These are phyloP conservation scores for Mycosarcoma maydis DNA, from an alignment of 1,284 basidiomycete genomes.

Conservation along the genomic window DNA sequence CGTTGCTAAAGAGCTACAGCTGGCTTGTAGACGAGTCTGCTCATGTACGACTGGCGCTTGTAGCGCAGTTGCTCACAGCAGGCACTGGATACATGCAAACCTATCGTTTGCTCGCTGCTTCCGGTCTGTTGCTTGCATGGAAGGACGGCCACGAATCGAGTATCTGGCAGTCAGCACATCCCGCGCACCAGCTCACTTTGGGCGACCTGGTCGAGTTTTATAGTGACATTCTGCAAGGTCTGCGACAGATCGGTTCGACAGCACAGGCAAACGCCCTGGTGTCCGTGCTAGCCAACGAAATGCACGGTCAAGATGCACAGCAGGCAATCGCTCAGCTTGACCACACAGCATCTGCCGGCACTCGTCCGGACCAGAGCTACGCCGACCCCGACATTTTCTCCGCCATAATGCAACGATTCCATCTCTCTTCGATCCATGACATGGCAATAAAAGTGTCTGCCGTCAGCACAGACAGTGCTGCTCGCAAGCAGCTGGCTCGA, in stretches of 20 bases:
- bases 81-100: not conserved
- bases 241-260: conserved; percentile 2
- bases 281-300: not conserved
- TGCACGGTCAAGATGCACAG: conserved; percentile 13
- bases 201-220: conserved; percentile 7
- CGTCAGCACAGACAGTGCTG: not conserved
- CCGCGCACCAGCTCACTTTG: not conserved
- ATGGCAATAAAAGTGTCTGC: conserved; percentile 6
- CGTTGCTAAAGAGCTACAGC: conserved; percentile 4
- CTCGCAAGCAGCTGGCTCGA: conserved; percentile 4
- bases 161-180: conserved; percentile 5
- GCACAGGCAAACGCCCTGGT: conserved; percentile 2
- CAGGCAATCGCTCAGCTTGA: conserved; percentile 8
- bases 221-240: not conserved
- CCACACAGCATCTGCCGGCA: not conserved
- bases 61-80: conserved; percentile 13
- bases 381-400: not conserved
- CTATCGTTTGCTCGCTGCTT: conserved; percentile 8
- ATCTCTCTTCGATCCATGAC: conserved; percentile 7
- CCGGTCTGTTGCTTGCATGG: conserved; percentile 25
- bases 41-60: not conserved
- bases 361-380: not conserved
- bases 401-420: conserved; percentile 6
- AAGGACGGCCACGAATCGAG: conserved; percentile 14
- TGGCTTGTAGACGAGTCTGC: conserved; percentile 21